Evolutionary conservation across 2,329 filamentous ascomycete species (phyloP), one percentile per base, ranked within the genome.

Genomic region (Aspergillus hortae): DNA sequence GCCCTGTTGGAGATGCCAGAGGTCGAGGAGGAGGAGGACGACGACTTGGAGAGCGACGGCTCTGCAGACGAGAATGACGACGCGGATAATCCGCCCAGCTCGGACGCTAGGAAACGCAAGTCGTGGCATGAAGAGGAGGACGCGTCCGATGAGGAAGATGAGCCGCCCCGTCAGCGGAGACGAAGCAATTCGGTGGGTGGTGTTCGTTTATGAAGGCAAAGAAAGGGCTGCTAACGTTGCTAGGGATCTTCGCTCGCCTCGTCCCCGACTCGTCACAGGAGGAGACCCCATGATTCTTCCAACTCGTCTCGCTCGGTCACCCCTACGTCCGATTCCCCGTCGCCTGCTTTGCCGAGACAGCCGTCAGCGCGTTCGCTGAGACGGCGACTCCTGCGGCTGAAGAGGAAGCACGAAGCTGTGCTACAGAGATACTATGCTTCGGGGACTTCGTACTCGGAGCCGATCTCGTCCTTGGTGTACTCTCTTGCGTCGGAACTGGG

Each of bases 401-500:
- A 89, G 49, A 79, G 83, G 55, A 87, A 92, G 62, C 86, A 96
- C 59, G 89, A 96, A 69, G 71, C 74, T 0, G 79, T 92, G 1
- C 77, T 97, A 35, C 84, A 88, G 46, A 81, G 84, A 56, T 97
- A 99, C 73, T 96, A 97, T 74, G 82, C 85, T 25, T 81, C 90
- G 27, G 94, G 94, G 38, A 87, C 89, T 2, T 95, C 91, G 2
- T 96, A 95, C 67, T 92, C 92, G 0, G 94, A 99, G 67, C 94
- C 94, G 1, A 89, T 97, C 50, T 94, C 92, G 0, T 95, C 92
- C 0, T 87, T 97, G 75, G 83, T 96, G 66, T 99, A 97, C 71
- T 95, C 91, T 0, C 79, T 99, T 12, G 94, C 92, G 1, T 96
- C 92, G 1, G 94, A 97, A 66, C 83, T 99, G 6, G 94, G 94